phyloP scores from a whole-genome alignment of 2,329 filamentous ascomycete species.

The Huntiella abstrusa region DNA sequence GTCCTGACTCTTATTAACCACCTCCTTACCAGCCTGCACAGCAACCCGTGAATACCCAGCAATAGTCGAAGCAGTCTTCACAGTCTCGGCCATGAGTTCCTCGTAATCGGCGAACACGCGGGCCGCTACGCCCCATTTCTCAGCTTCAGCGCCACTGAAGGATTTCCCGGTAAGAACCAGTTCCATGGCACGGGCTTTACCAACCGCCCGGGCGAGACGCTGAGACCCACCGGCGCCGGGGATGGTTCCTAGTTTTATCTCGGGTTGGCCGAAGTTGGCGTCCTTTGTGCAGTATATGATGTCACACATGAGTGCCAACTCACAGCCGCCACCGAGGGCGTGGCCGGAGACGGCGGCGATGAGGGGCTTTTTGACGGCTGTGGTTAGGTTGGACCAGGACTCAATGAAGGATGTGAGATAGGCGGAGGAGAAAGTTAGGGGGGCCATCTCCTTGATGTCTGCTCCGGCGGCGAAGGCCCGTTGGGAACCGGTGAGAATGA shows the following conservation, averaged over 20 bases:
- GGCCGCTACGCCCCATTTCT: conserved; percentile 77
- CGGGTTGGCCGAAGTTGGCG: conserved; percentile 89
- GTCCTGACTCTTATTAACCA: conserved; percentile 98
- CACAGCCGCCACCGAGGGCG: conserved; percentile 85
- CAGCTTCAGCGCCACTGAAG: conserved; percentile 70
- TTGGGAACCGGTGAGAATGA: conserved; percentile 73
- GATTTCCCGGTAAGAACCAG: conserved; percentile 71
- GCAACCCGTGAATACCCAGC: conserved; percentile 74
- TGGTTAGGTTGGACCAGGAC: conserved; percentile 74
- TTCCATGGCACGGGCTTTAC: conserved; percentile 80
- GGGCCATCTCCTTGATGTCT: conserved; percentile 98
- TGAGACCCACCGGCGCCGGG: conserved; percentile 87
- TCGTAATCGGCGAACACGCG: conserved; percentile 63
- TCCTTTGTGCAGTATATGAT: conserved; percentile 73
- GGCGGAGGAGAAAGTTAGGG: conserved; percentile 70
- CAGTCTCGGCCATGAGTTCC: conserved; percentile 59
- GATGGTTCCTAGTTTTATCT: conserved; percentile 87
- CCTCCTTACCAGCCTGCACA: conserved; percentile 80
- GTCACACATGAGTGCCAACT: conserved; percentile 95
- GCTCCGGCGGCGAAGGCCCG: conserved; percentile 89
- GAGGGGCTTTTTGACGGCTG: conserved; percentile 75
- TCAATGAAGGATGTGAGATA: conserved; percentile 90
- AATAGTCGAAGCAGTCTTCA: conserved; percentile 77
- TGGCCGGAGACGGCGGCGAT: conserved; percentile 90
- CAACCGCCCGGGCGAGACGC: conserved; percentile 63